A percentile compares a stretch with the other conserved stretches of the same genome.
Conservation (phyloP, 2,329 filamentous ascomycete species). For the Chaetoscypha palmicola region DNA sequence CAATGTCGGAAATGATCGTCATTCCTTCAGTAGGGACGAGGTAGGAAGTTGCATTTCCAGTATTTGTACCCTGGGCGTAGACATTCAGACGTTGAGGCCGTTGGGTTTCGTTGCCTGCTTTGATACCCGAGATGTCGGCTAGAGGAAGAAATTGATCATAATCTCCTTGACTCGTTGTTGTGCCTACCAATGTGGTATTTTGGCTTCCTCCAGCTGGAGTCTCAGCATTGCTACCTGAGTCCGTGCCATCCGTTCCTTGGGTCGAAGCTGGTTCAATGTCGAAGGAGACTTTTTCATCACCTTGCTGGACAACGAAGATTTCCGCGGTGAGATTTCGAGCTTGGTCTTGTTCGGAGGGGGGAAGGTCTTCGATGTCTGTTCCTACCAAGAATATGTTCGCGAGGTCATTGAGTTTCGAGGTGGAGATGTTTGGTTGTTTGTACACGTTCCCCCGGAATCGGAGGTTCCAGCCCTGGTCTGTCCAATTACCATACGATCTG, state of each 20-base stretch:
- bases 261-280: constrained; percentile 52
- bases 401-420: constrained; percentile 58
- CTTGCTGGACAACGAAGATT: constrained; percentile 72
- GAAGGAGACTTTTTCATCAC: constrained; percentile 54
- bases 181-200: constrained; percentile 55
- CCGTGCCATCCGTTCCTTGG: constrained; percentile 43
- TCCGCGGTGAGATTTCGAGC: constrained; percentile 66
- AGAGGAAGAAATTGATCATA: constrained; percentile 66
- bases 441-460: constrained; percentile 75
- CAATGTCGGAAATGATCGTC: constrained; percentile 70
- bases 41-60: constrained; percentile 70
- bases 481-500: constrained; percentile 69
- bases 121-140: constrained; percentile 49
- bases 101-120: constrained; percentile 57
- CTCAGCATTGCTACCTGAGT: constrained; percentile 42
- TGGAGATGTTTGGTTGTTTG: constrained; percentile 64
- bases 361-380: constrained; percentile 52
- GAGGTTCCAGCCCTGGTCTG: constrained; percentile 67
- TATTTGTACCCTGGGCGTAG: constrained; percentile 55
- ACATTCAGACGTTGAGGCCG: constrained; percentile 62
- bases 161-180: constrained; percentile 61
- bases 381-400: constrained; percentile 65
- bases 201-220: constrained; percentile 54
- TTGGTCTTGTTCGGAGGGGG: constrained; percentile 52
- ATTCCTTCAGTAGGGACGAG: constrained; percentile 64